A percentile compares a stretch with the other conserved stretches of the same genome.
Evolutionary conservation across 177 flowering plant genomes (phyloP).

Genomic region (Vitis hybrid): DNA sequence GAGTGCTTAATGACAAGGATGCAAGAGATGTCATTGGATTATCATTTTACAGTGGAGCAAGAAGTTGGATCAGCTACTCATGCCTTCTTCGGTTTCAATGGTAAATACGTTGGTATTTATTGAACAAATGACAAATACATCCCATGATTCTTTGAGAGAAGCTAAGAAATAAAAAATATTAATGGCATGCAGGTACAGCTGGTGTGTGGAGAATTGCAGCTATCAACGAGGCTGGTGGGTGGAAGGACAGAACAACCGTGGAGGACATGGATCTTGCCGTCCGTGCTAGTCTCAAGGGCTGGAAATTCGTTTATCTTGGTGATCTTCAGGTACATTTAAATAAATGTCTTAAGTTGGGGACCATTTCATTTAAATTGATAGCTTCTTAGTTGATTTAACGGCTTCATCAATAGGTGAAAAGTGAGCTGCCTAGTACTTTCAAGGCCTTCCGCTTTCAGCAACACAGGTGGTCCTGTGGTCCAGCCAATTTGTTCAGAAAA

Average conservation of each 20-base stretch:
- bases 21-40: slow-evolving; percentile 98
- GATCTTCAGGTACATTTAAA: slow-evolving; percentile 62
- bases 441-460: slow-evolving; percentile 96
- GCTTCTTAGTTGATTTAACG: background rate
- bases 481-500: slow-evolving; percentile 92
- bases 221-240: slow-evolving; percentile 92
- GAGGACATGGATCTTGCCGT: slow-evolving; percentile 99
- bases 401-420: slow-evolving; percentile 56
- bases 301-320: slow-evolving; percentile 91
- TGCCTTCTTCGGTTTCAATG: slow-evolving; percentile 92
- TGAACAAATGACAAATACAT: too few relatives aligned
- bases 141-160: too few relatives aligned
- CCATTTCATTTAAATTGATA: background rate
- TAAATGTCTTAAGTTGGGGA: background rate
- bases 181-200: slow-evolving; percentile 71
- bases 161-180: too few relatives aligned
- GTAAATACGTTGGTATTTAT: slow-evolving; percentile 21
- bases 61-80: slow-evolving; percentile 98
- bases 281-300: slow-evolving; percentile 89
- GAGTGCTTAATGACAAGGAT: slow-evolving; percentile 96
- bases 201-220: slow-evolving; percentile 97
- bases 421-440: slow-evolving; percentile 95
- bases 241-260: slow-evolving; percentile 96
- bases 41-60: slow-evolving; percentile 96
- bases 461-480: slow-evolving; percentile 99